Evolutionary conservation across 208 protist genomes (phyloP), one percentile per base, ranked within the genome.

Genomic region (Naegleria lovaniensis): DNA sequence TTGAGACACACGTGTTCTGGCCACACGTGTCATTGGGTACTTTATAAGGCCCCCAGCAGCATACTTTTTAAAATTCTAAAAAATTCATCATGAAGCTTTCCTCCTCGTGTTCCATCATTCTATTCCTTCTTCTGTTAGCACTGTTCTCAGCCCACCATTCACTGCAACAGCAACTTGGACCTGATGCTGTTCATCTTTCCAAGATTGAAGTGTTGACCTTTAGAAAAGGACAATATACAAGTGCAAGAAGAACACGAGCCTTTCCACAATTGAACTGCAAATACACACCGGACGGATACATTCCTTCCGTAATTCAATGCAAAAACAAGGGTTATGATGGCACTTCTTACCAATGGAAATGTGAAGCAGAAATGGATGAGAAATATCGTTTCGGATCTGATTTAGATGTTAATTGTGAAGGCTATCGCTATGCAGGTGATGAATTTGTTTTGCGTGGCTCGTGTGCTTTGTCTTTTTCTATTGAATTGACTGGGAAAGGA

Each of bases 331-430:
- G 85, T 48, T 59, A 0, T 25, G 85, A 88, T 58, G 85, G 85
- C 5, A 58, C 36, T 0, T 36, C 40, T 59, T 9, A 36, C 13
- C 4, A 67, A 40, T 89, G 85, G 85, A 89, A 67, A 40, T 89
- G 85, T 40, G 48, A 89, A 41, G 85, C 85, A 0, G 25, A 55
- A 16, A 75, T 89, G 85, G 33, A 40, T 29, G 9, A 59, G 40
- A 55, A 67, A 29, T 89, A 89, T 40, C 9, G 13, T 0, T 89
- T 89, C 67, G 43, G 48, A 29, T 13, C 19, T 36, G 6, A 13
- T 22, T 9, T 89, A 39, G 15, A 89, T 7, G 85, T 89, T 11
- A 38, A 67, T 67, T 89, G 85, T 67, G 85, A 89, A 67, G 85
- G 85, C 6, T 89, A 67, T 40, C n/a, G 48, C 6, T 38, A 67